phyloP scores from a whole-genome alignment of 257 asterid genomes.

The Petunia secreta region DNA sequence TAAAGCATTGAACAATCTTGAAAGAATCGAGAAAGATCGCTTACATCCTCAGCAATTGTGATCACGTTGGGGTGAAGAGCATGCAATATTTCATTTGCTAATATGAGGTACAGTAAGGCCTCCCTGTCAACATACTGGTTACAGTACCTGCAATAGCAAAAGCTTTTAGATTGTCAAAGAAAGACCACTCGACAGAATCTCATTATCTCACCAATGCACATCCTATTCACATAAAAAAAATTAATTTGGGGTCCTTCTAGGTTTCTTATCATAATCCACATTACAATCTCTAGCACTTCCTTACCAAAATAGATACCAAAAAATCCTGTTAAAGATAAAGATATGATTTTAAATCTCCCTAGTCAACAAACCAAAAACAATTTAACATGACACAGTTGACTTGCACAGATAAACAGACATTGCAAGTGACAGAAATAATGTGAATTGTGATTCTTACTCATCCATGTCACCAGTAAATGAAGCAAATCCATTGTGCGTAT shows the following conservation, averaged over 20 bases:
- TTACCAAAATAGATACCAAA: not conserved
- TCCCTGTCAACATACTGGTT: slow-evolving; percentile 96
- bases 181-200: slow-evolving; percentile 16
- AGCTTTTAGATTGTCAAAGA: not conserved
- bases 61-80: slow-evolving; percentile 83
- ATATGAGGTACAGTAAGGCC: slow-evolving; percentile 80
- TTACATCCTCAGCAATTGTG: slow-evolving; percentile 98
- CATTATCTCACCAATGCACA: not conserved
- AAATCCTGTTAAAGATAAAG: not conserved
- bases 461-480: slow-evolving; percentile 90
- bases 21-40: slow-evolving; percentile 32
- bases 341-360: not conserved
- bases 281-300: slow-evolving; percentile 22
- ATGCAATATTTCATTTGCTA: slow-evolving; percentile 90
- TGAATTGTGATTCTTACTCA: slow-evolving; percentile 65
- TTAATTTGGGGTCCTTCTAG: not conserved
- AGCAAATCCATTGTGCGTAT: slow-evolving; percentile 96
- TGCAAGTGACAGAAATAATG: too few relatives aligned
- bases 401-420: too few relatives aligned
- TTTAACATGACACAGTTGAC: not conserved
- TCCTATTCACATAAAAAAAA: not conserved
- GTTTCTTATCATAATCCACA: slow-evolving; percentile 1
- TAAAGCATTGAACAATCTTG: not conserved
- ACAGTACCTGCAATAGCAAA: slow-evolving; percentile 68
- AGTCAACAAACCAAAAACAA: not conserved